Conservation (phyloP, 1,139 yeast species). For the Taphrina sp. region DNA sequence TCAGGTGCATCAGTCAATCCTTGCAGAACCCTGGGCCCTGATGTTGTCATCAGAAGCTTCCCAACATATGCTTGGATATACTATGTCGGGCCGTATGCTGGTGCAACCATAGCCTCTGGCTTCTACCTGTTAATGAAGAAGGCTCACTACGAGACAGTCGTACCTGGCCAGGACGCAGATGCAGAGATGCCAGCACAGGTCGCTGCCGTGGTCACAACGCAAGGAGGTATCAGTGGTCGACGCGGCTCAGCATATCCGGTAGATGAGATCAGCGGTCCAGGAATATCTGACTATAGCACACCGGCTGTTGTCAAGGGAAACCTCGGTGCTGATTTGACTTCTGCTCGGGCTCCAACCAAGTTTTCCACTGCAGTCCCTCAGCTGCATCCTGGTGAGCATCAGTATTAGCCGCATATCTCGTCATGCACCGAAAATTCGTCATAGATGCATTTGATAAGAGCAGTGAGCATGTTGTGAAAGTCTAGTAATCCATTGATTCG, state of each 20-base stretch:
- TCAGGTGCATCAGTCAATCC: constrained; percentile 90
- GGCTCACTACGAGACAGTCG: constrained; percentile 27
- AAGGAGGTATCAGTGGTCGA: not conserved
- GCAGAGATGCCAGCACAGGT: constrained; percentile 1
- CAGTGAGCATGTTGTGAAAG: no score
- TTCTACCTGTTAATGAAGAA: constrained; percentile 23
- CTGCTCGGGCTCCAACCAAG: no score
- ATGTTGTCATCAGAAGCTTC: constrained; percentile 67
- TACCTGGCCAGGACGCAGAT: constrained; percentile 23
- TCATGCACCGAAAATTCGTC: no score
- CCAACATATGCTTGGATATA: constrained; percentile 87
- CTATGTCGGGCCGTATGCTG: constrained; percentile 46
- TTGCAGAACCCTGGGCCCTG: constrained; percentile 85
- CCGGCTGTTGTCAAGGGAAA: no score
- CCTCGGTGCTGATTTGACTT: no score
- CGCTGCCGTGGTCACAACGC: no score
- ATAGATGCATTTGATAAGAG: no score
- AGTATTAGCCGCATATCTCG: no score
- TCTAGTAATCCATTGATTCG: no score
- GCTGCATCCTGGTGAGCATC: no score
- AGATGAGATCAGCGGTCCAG: constrained; percentile 24
- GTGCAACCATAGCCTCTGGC: constrained; percentile 25
- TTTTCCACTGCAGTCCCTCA: no score
- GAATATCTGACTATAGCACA: constrained; percentile 27
- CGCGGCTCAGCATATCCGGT: no score